Base-by-base conservation (phyloP, 192 early-diverging fungal genomes). In the Coemansia sp. region DNA sequence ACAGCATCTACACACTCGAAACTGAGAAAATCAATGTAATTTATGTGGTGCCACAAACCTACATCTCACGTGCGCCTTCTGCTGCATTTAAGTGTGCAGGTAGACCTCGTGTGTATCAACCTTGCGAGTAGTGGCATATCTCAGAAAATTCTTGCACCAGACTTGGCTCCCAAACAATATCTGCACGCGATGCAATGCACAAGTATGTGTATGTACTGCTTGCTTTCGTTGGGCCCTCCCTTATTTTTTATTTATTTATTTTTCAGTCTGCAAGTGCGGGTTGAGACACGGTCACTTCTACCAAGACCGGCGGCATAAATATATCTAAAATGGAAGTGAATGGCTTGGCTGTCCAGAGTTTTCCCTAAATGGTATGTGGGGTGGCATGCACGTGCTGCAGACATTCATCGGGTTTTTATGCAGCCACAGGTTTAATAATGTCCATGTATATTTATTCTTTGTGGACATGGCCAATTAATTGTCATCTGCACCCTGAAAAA, bases 121-220 rank as follows among this genome's bases (percentile, higher is more conserved):
- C 18, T 20, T 7, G 54, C 47, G 16, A 49, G n/a, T 49, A 49
- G 47, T 9, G n/a, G 20, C 54, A 16, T 31, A 33, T 31, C 13
- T 13, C 54, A 16, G 54, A 57, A 13, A 31, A 22, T 13, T 27
- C 54, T 11, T 29, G 54, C 54, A 29, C 54, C 54, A 13, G 24
- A 33, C 54, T 57, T 57, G 54, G 27, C 22, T 57, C 33, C 57
- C 57, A 60, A n/a, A 8, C 31, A 33, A 33, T 34, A 33, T 36
- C 57, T 60, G 57, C 33, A 60, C 57, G 57, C 57, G 6, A 33
- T 33, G 57, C 57, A 60, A 33, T 33, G 31, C 57, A 18, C 57
- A 60, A 60, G 31, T 36, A 60, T 60, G 57, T 33, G 24, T 33
- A 57, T 31, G 27, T 57, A 13, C 31, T 36, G 31, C n/a, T n/a